Conservation (phyloP, 257 asterid species). For the Scutellaria barbata region DNA sequence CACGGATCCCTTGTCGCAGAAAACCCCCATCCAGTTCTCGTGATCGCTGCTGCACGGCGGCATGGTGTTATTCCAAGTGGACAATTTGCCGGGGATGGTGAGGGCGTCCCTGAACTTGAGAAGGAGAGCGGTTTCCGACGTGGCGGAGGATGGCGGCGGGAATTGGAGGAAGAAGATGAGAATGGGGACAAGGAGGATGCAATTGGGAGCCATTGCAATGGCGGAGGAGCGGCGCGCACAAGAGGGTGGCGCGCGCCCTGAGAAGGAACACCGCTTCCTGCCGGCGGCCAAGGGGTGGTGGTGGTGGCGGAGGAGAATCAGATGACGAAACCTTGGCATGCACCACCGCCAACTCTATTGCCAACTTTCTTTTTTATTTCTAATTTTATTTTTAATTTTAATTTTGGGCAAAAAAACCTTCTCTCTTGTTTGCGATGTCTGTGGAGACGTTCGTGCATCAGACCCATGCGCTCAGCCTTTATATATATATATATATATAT, state of each 20-base stretch:
- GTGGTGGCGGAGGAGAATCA: constrained; percentile 35
- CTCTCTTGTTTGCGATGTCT: not conserved
- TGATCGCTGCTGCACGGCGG: constrained; percentile 48
- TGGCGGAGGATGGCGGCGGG: not conserved
- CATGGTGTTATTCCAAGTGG: constrained; percentile 40
- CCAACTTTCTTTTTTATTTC: too few species aligned
- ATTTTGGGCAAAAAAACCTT: too few species aligned
- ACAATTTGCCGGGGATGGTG: constrained; percentile 22
- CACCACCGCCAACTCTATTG: not conserved
- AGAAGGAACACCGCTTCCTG: constrained; percentile 7
- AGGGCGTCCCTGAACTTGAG: constrained; percentile 52
- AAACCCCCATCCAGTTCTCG: constrained; percentile 48
- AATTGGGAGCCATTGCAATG: constrained; percentile 40
- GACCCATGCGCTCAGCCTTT: constrained; percentile 37
- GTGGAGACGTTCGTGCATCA: constrained; percentile 38
- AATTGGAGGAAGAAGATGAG: constrained; percentile 20
- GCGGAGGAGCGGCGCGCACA: constrained; percentile 44
- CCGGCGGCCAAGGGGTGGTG: not conserved
- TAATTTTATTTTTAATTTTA: too few species aligned
- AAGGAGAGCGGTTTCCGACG: constrained; percentile 46
- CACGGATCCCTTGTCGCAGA: constrained; percentile 51
- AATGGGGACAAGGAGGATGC: constrained; percentile 2
- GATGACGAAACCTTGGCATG: constrained; percentile 34
- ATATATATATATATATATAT: too few species aligned
- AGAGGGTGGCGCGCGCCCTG: constrained; percentile 57